phyloP scores from a whole-genome alignment of 768 basidiomycete species.

The Fibroporia radiculosa region DNA sequence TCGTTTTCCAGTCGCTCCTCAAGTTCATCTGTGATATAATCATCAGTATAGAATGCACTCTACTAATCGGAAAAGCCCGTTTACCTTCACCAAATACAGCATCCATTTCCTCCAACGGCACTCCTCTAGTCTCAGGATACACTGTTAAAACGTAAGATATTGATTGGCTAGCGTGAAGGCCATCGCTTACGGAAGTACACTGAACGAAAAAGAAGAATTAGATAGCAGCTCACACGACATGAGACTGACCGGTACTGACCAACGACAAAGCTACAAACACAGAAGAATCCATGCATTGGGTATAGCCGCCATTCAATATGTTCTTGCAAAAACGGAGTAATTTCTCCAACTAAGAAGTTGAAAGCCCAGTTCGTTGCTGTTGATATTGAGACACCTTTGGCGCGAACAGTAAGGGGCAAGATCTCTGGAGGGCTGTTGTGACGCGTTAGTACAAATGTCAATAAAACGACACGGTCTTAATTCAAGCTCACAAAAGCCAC shows the following conservation, averaged over 20 bases:
- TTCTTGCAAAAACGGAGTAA: conserved; percentile 83
- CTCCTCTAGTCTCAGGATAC: conserved; percentile 82
- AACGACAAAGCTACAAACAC: conserved; percentile 76
- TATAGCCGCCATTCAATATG: conserved; percentile 86
- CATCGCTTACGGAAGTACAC: conserved; percentile 67
- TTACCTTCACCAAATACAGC: conserved; percentile 84
- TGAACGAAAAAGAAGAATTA: conserved; percentile 13
- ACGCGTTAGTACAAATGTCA: conserved; percentile 18
- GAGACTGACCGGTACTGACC: conserved; percentile 32
- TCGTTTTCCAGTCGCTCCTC: conserved; percentile 60
- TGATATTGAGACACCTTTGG: conserved; percentile 92
- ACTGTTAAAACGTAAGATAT: conserved; percentile 35
- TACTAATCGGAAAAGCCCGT: conserved; percentile 1
- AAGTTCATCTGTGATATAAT: conserved; percentile 27
- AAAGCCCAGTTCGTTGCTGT: conserved; percentile 85
- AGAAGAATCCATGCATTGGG: conserved; percentile 94
- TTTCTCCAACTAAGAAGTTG: conserved; percentile 85
- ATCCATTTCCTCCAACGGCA: conserved; percentile 89
- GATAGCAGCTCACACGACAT: not conserved
- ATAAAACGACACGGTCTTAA: not conserved
- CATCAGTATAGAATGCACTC: no score
- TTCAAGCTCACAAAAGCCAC: conserved; percentile 34
- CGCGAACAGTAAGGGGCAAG: conserved; percentile 82
- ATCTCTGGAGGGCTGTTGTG: conserved; percentile 40
- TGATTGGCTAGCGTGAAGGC: not conserved